Base-by-base conservation (phyloP, 345 rosid species). In the Euphorbia tirucalli region DNA sequence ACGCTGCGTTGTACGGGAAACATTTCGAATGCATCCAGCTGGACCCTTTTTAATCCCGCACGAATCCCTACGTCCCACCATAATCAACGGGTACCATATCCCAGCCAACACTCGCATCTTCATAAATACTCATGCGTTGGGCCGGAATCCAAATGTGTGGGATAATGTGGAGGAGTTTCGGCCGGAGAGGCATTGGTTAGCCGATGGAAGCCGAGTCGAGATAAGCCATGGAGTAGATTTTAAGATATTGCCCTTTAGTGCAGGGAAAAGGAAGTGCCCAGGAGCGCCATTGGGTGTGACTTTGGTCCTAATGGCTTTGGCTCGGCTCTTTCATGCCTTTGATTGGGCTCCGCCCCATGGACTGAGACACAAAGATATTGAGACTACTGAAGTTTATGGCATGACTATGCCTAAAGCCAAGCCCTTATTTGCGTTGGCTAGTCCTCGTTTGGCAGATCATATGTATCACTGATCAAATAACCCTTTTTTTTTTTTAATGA, bases 341-440 rank as follows among this genome's bases (percentile, higher is more conserved):
- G 91, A 94, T 11, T 94, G 98, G 98, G 43, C 71, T 58, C 89
- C 89, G 0, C 84, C 83, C 1, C 68, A 72, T 1, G 88, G 89
- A 19, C 21, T 80, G 25, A 71, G 78, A 39, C 87, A 86, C 0
- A 86, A 88, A 60, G 81, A 84, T 71, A 74, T 93, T 28, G 89
- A 89, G 19, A 91, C 89, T 0, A 46, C 13, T 0, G 98, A 91
- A 78, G 89, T 89, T 14, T 94, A 91, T 15, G 97, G 98, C 52
- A 88, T 92, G 98, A 93, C 98, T 11, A 93, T 91, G 98, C 98
- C 98, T 3, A 91, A 88, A 75, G 96, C 97, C 66, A 61, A 73
- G 77, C 91, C 97, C 13, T 66, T 91, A 31, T 14, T 81, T 75
- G 96, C 93, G 14, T 1, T 84, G 22, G 89, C 97, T 58, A 82